phyloP scores from a whole-genome alignment of 208 protist species.

The Wallacemonas sp. region DNA sequence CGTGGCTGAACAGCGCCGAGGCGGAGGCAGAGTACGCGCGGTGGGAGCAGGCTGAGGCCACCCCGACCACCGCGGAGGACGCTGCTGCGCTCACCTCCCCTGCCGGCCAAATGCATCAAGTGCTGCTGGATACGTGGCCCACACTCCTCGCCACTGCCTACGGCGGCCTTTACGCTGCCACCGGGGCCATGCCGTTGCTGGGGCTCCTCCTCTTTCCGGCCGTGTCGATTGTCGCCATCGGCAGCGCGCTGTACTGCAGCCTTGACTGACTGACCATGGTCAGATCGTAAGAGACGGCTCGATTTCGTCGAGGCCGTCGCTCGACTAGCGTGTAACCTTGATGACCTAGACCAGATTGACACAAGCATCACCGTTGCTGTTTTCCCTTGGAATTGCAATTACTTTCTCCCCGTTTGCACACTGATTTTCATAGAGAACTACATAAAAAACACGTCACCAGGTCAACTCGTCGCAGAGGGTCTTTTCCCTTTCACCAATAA shows the following conservation, averaged over 20 bases:
- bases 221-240: slow-evolving; percentile 21
- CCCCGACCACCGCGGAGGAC: not conserved
- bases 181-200: slow-evolving; percentile 57
- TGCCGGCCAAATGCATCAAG: slow-evolving; percentile 3
- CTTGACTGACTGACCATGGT: no score
- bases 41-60: slow-evolving; percentile 10
- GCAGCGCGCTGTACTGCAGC: slow-evolving; percentile 23
- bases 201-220: slow-evolving; percentile 56
- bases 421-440: no score
- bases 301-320: no score
- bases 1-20: slow-evolving; percentile 68
- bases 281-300: no score
- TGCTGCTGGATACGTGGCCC: slow-evolving; percentile 50
- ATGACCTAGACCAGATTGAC: no score
- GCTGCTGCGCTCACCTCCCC: not conserved
- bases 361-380: no score
- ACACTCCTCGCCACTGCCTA: slow-evolving; percentile 37
- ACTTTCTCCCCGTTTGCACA: no score
- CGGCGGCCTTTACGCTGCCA: slow-evolving; percentile 52
- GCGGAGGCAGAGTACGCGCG: slow-evolving; percentile 42
- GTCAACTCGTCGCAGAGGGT: no score
- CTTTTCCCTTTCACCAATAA: no score
- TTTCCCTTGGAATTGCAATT: no score
- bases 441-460: no score
- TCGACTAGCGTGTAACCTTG: no score